Evolutionary conservation across 441 rosid species (phyloP), one percentile per base, ranked within the genome.

Genomic region (Adansonia gregorii): DNA sequence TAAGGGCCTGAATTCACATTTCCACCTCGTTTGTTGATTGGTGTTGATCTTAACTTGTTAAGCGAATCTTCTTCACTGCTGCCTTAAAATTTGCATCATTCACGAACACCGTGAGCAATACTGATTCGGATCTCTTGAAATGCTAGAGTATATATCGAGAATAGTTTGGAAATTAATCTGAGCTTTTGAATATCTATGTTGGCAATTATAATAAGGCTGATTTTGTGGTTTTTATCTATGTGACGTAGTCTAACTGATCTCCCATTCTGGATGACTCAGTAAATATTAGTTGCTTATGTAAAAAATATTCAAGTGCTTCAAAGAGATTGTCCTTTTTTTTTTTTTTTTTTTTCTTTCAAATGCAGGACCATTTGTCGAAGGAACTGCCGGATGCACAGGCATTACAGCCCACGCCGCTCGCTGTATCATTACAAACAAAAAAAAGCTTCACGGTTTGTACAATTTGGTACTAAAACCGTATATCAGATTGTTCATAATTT

Each of bases 321-420:
- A 54, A 67, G 19, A 12, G 22, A 51, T 15, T 24, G 59, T 63
- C 1, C 1, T 60, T 61, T 60, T 65, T 6, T 19, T 17, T 67
- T 41, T 10, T 19, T 67, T 41, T 10, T 61, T 61, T 46, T 65
- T 10, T 8, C 12, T 67, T 41, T 6, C 5, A 63, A 31, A 20
- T 77, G 84, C 80, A 94, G 97, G 93, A 87, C 19, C 87, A 93
- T 63, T 82, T 94, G 81, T 85, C 86, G 8, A 87, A 81, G 82
- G 93, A 89, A 78, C 56, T 92, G 58, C 93, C 97, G 63, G 82
- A 84, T 70, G 90, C 93, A 77, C 87, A 80, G 80, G 89, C 90
- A 41, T 84, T 93, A 76, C 95, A 89, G 82, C 94, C 97, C 52
- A 83, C 75, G 12, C 92, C 95, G 41, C 41, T 0, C 41, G 41